Evolutionary conservation across 805 yeast species (phyloP).

Genomic region (Kuraishia hungarica): DNA sequence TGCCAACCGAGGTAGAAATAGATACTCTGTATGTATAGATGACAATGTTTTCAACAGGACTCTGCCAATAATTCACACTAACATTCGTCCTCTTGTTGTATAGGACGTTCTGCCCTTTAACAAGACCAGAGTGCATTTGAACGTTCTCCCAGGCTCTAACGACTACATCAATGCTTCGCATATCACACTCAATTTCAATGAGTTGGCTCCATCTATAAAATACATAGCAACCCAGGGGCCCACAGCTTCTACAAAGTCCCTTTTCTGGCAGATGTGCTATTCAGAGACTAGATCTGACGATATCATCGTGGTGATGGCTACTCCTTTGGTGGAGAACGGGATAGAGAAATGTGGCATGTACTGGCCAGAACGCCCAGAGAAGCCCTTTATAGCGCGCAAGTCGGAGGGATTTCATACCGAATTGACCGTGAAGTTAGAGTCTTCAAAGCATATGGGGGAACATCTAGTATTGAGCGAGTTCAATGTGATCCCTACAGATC

Average conservation of each 20-base stretch:
- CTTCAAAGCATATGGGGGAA: conserved; percentile 7
- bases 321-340: conserved; percentile 45
- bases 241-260: conserved; percentile 25
- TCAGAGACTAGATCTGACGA: conserved; percentile 12
- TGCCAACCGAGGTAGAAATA: background rate
- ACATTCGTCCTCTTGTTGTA: background rate
- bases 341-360: conserved; percentile 31
- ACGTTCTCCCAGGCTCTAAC: background rate
- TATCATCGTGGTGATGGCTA: conserved; percentile 61
- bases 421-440: conserved; percentile 6
- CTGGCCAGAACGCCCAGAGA: conserved; percentile 21
- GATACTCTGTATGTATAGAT: background rate
- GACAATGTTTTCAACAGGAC: too few species aligned
- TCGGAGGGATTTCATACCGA: conserved; percentile 4
- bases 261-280: conserved; percentile 37
- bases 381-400: conserved; percentile 1
- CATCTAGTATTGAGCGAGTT: conserved; percentile 1
- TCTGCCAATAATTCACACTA: background rate
- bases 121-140: background rate
- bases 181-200: conserved; percentile 12
- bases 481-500: background rate
- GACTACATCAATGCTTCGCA: conserved; percentile 29
- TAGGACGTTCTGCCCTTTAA: conserved; percentile 4
- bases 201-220: conserved; percentile 5
- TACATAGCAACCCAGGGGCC: conserved; percentile 74